These are phyloP conservation scores for Salvia rosmarinus DNA, from an alignment of 257 asterid genomes.

Conservation along the genomic window DNA sequence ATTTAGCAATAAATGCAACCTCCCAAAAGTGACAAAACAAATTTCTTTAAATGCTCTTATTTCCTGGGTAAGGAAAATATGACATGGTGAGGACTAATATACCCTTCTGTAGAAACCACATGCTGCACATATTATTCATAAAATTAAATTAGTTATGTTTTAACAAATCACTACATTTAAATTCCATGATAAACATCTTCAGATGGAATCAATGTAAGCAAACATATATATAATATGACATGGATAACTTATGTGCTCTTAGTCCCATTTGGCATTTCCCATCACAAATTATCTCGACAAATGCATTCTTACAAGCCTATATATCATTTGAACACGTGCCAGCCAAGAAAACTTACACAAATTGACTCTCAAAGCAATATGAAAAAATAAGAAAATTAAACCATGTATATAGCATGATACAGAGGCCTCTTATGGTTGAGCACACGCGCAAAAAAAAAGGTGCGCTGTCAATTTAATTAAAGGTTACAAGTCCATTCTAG, in stretches of 20 bases:
- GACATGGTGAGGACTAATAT: background rate
- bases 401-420: slow-evolving; percentile 27
- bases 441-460: background rate
- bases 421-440: slow-evolving; percentile 16
- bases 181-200: slow-evolving; percentile 1
- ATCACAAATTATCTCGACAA: slow-evolving; percentile 10
- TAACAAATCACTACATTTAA: slow-evolving; percentile 6
- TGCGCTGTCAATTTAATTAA: slow-evolving; percentile 8
- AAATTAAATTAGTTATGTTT: slow-evolving; percentile 17
- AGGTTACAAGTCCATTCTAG: slow-evolving; percentile 1
- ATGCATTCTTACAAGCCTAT: slow-evolving; percentile 11
- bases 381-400: background rate
- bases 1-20: slow-evolving; percentile 20
- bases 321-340: slow-evolving; percentile 17
- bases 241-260: slow-evolving; percentile 26
- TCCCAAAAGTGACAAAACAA: slow-evolving; percentile 19
- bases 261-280: slow-evolving; percentile 6
- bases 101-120: slow-evolving; percentile 1
- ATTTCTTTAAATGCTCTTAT: background rate
- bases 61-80: background rate
- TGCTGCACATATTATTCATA: slow-evolving; percentile 4
- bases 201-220: slow-evolving; percentile 18
- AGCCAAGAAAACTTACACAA: slow-evolving; percentile 4
- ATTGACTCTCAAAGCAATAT: slow-evolving; percentile 10
- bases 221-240: slow-evolving; percentile 9